phyloP scores from a whole-genome alignment of 208 protist genomes.

The Angomonas deanei region DNA sequence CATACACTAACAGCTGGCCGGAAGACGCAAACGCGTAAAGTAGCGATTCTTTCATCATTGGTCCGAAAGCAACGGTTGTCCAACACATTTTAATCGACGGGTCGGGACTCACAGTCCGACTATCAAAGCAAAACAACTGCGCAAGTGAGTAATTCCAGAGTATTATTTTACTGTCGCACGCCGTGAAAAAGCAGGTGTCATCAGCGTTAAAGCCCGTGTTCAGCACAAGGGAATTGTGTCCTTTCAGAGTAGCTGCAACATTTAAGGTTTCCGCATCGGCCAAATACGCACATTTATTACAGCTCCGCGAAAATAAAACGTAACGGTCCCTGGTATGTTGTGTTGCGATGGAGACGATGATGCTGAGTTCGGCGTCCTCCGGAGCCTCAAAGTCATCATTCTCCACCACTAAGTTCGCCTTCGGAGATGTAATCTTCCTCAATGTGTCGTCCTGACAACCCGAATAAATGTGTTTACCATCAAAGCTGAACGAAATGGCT shows the following conservation, averaged over 20 bases:
- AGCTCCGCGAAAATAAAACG: conserved; percentile 46
- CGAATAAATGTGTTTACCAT: conserved; percentile 46
- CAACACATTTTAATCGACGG: neutral
- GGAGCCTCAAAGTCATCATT: conserved; percentile 11
- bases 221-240: conserved; percentile 48
- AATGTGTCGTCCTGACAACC: conserved; percentile 60
- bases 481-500: conserved; percentile 38
- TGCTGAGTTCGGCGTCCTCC: conserved; percentile 15
- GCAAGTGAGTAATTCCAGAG: conserved; percentile 28
- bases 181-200: conserved; percentile 39
- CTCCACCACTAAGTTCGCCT: conserved; percentile 22
- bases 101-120: neutral
- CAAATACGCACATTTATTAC: conserved; percentile 36
- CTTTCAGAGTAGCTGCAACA: conserved; percentile 22
- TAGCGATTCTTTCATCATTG: neutral
- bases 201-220: conserved; percentile 32
- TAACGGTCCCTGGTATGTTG: conserved; percentile 38
- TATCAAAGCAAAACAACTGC: conserved; percentile 22
- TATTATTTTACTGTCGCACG: conserved; percentile 49
- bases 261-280: conserved; percentile 21
- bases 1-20: neutral
- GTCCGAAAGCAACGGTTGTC: neutral
- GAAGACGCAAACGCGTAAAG: neutral
- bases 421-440: conserved; percentile 30
- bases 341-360: conserved; percentile 42